A percentile compares a stretch with the other conserved stretches of the same genome.
phyloP scores from a whole-genome alignment of 192 early-diverging fungal genomes.

The Backusella tarrabulga region DNA sequence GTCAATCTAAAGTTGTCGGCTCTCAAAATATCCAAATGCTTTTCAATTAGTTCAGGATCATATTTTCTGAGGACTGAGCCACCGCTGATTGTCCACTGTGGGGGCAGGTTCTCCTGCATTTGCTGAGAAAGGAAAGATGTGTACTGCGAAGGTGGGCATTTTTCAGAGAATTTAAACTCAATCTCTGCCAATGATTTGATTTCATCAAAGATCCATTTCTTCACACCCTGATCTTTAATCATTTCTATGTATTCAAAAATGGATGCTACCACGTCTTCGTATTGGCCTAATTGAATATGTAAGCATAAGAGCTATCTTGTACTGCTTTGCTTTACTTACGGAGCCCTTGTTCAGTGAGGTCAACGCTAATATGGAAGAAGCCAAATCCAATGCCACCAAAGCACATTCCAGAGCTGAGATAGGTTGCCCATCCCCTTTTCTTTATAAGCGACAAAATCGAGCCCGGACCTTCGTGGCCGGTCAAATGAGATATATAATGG shows the following conservation, averaged over 20 bases:
- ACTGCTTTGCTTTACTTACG: conserved; percentile 52
- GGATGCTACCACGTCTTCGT: conserved; percentile 66
- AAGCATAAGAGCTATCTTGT: conserved; percentile 49
- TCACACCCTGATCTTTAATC: conserved; percentile 62
- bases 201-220: conserved; percentile 86
- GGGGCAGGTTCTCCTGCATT: conserved; percentile 73
- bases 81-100: conserved; percentile 64
- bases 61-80: conserved; percentile 55
- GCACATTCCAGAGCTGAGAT: conserved; percentile 50
- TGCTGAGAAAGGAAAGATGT: conserved; percentile 61
- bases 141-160: conserved; percentile 58
- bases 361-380: conserved; percentile 77
- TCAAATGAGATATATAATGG: conserved; percentile 74
- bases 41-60: conserved; percentile 62
- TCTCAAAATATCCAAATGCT: conserved; percentile 56
- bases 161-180: conserved; percentile 70
- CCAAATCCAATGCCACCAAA: conserved; percentile 48
- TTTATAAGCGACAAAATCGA: conserved; percentile 81
- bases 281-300: conserved; percentile 60
- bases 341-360: conserved; percentile 74
- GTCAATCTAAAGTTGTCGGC: conserved; percentile 65
- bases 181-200: conserved; percentile 45
- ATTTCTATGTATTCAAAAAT: conserved; percentile 91
- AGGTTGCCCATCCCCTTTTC: conserved; percentile 79
- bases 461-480: conserved; percentile 84